These are phyloP conservation scores for Plectosphaerella cucumerina DNA, from an alignment of 2,329 filamentous ascomycete species.

Conservation along the genomic window DNA sequence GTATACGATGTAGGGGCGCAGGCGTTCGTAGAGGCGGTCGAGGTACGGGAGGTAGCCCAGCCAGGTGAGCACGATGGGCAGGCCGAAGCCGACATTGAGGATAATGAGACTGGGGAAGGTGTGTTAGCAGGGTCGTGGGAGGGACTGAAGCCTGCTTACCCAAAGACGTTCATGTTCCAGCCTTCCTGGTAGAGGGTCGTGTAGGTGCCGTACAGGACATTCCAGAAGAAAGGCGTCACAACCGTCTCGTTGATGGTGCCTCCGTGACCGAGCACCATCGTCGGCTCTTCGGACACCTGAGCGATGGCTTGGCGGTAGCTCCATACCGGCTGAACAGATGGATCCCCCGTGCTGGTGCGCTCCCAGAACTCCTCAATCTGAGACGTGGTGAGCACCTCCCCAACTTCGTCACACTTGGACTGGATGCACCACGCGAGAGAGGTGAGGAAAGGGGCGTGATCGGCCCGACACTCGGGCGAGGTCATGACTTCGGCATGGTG, in stretches of 20 bases:
- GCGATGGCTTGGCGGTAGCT: background rate
- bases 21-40: constrained; percentile 6
- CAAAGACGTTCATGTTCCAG: background rate
- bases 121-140: background rate
- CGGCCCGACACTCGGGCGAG: constrained; percentile 5
- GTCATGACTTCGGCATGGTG: constrained; percentile 3
- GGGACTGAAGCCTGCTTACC: background rate
- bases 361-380: constrained; percentile 6
- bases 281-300: background rate
- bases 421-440: constrained; percentile 9
- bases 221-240: background rate
- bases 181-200: background rate
- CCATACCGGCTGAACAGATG: background rate
- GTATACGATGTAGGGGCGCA: constrained; percentile 27
- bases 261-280: background rate
- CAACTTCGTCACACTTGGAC: constrained; percentile 3
- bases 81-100: background rate
- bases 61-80: background rate
- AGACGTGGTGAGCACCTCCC: background rate
- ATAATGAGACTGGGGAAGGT: background rate
- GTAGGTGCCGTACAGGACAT: background rate
- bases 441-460: constrained; percentile 2
- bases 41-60: background rate
- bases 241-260: background rate
- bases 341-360: background rate